Conservation (phyloP, 371 early-diverging fungal species). For the Mucor mucedo region DNA sequence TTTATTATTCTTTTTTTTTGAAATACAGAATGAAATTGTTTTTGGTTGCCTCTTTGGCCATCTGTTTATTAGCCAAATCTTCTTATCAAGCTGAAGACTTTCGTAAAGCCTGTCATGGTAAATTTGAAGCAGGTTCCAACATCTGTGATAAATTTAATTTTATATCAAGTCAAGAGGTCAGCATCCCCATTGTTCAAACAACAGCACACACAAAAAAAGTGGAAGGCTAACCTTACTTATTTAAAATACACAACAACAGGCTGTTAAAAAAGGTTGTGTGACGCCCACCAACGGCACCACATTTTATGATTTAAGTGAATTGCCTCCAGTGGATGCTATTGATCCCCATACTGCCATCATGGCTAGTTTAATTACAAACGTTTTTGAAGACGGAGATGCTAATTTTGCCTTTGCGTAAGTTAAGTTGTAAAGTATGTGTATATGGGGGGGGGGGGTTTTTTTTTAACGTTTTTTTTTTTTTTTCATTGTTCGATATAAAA, state of each 20-base stretch:
- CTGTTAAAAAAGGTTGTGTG: conserved; percentile 27
- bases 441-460: too few species aligned
- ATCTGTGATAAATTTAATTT: conserved; percentile 34
- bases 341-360: conserved; percentile 23
- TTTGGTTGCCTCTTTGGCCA: conserved; percentile 4
- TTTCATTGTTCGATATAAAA: background rate
- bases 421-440: background rate
- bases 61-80: background rate
- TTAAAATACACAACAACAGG: background rate
- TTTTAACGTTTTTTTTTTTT: background rate
- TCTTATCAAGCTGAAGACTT: conserved; percentile 5
- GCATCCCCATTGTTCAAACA: background rate
- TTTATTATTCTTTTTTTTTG: conserved; percentile 2
- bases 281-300: conserved; percentile 32
- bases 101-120: conserved; percentile 20
- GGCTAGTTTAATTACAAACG: conserved; percentile 46
- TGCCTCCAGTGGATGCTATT: conserved; percentile 25
- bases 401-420: conserved; percentile 43
- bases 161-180: conserved; percentile 23
- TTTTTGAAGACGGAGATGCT: conserved; percentile 43
- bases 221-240: background rate
- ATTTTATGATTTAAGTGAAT: conserved; percentile 34
- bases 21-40: conserved; percentile 10
- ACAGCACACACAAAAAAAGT: too few species aligned
- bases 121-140: conserved; percentile 7